These are phyloP conservation scores for Naegleria fowleri DNA, from an alignment of 208 protist genomes.

Conservation along the genomic window DNA sequence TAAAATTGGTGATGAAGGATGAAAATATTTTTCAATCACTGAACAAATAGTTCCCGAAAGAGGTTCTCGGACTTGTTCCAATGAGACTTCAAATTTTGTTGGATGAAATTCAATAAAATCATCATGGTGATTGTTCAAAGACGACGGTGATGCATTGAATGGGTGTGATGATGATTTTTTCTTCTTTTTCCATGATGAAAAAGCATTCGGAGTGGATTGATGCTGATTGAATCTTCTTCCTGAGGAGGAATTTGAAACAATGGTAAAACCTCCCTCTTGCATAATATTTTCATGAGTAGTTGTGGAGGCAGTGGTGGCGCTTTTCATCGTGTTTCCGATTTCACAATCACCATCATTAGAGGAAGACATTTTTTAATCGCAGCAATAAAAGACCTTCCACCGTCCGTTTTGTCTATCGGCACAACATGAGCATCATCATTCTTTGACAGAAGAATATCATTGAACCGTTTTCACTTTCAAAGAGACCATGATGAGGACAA, in stretches of 20 bases:
- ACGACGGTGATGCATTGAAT: too few relatives aligned
- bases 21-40: not conserved
- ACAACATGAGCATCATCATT: too few relatives aligned
- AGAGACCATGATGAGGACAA: too few relatives aligned
- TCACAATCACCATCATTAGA: too few relatives aligned
- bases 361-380: too few relatives aligned
- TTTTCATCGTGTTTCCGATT: too few relatives aligned
- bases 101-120: not conserved
- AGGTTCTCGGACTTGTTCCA: not conserved
- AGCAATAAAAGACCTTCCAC: too few relatives aligned
- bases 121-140: not conserved
- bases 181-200: not conserved
- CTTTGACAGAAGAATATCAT: too few relatives aligned
- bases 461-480: too few relatives aligned
- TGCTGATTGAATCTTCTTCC: too few relatives aligned
- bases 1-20: not conserved
- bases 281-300: not conserved
- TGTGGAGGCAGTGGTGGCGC: not conserved
- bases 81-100: not conserved
- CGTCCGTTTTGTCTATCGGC: too few relatives aligned
- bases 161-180: not conserved
- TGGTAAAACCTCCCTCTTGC: not conserved
- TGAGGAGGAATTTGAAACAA: not conserved
- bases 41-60: not conserved
- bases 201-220: too few relatives aligned